Percentiles rank a stretch among this genome's conserved stretches.
Evolutionary conservation across 768 basidiomycete genomes (phyloP).

Genomic region (Albatrellus ellisii): DNA sequence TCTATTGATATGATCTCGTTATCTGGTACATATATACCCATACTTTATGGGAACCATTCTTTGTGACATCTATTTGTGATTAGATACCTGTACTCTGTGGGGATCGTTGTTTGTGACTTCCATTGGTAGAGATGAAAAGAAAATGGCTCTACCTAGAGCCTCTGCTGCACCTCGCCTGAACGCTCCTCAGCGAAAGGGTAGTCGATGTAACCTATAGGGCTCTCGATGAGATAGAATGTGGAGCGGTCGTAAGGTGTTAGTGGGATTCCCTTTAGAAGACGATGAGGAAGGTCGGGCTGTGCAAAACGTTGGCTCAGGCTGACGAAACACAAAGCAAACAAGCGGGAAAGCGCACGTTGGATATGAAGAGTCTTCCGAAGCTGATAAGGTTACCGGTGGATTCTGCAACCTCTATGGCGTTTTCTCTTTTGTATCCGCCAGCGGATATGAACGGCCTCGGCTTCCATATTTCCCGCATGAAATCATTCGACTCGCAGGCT

Average conservation of each 20-base stretch:
- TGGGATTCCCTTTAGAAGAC: constrained; percentile 7
- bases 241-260: constrained; percentile 11
- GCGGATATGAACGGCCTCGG: constrained; percentile 7
- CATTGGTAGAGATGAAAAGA: no score
- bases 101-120: no score
- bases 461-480: constrained; percentile 13
- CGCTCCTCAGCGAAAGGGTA: constrained; percentile 4
- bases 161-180: no score
- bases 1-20: no score
- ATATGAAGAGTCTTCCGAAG: constrained; percentile 16
- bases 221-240: constrained; percentile 9
- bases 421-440: constrained; percentile 13
- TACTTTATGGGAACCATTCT: no score
- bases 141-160: no score
- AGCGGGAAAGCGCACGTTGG: constrained; percentile 18
- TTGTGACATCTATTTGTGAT: no score
- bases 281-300: constrained; percentile 13
- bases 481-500: constrained; percentile 4
- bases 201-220: constrained; percentile 6
- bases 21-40: no score
- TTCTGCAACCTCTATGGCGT: constrained; percentile 11
- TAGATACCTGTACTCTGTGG: no score
- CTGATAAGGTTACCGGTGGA: constrained; percentile 13
- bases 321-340: no score
- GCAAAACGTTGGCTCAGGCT: constrained; percentile 14